Evolutionary conservation across 352 stramenopile species (phyloP), one percentile per base, ranked within the genome.

Genomic region (Globisporangium spinosum): DNA sequence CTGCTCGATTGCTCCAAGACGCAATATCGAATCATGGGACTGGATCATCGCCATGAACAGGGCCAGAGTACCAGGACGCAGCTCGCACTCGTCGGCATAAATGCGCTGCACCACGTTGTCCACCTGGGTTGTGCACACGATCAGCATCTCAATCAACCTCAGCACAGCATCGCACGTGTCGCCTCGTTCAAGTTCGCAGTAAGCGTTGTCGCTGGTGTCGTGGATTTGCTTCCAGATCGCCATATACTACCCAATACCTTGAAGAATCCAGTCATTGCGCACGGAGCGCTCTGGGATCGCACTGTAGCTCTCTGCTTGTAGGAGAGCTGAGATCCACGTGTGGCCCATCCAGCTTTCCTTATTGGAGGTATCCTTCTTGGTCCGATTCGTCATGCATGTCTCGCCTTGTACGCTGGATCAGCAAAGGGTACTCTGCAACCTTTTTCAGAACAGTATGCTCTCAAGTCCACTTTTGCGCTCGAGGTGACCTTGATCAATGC

Each of bases 101-200:
- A 61, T 61, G 32, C 56, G n/a, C 32, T 61, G 56, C 29, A 45
- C 56, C 29, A 45, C 20, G 20, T 61, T 61, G 20, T 49, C 32
- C 7, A 22, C 32, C 32, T 61, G 56, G 27, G 32, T 32, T 12
- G 56, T 47, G 32, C 17, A 25, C 17, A 0, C 2, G 29, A 60
- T 45, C 1, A 60, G 55, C 29, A 60, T 45, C 20, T 60, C 55
- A 13, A 43, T 45, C 3, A 60, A 34, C 3, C 20, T 20, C 17
- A 60, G 27, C 17, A 60, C 13, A n/a, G 29, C 55, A 8, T 27
- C 29, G 17, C 27, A n/a, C 17, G 55, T 29, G 29, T 58, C 53
- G 3, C 25, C 54, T 25, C 35, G 17, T 15, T 59, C 54, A 29
- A 43, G 54, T 10, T 40, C 27, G 13, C 27, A 43, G 15, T 20